Conservation (phyloP, 2,329 filamentous ascomycete genomes). For the Byssochlamys sp. region DNA sequence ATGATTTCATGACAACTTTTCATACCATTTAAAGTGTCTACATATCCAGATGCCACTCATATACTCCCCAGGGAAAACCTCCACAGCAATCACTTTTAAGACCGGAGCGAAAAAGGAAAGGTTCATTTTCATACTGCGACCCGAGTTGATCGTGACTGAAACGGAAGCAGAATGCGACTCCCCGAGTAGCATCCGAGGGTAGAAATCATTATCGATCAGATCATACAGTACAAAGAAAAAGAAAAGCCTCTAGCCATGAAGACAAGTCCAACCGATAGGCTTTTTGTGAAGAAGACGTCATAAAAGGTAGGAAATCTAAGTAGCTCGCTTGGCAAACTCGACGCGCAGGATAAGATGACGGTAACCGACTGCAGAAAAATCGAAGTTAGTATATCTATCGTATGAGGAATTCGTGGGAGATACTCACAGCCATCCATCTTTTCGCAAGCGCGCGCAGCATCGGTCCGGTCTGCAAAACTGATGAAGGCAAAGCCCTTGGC, state of each 20-base stretch:
- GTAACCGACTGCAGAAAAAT: conserved; percentile 35
- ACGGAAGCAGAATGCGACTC: conserved; percentile 22
- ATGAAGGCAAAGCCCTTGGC: conserved; percentile 99
- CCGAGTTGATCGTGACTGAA: conserved; percentile 12
- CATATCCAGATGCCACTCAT: neutral
- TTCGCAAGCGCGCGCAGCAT: conserved; percentile 84
- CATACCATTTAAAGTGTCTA: neutral
- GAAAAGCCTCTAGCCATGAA: conserved; percentile 17
- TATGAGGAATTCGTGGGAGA: neutral
- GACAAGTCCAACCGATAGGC: conserved; percentile 22
- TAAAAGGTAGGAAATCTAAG: conserved; percentile 22
- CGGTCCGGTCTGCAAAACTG: conserved; percentile 80
- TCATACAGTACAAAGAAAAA: conserved; percentile 29
- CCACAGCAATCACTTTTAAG: neutral
- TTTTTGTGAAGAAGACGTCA: conserved; percentile 18
- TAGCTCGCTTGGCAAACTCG: conserved; percentile 42
- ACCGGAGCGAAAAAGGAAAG: neutral
- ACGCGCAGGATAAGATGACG: conserved; percentile 45
- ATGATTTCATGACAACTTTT: neutral
- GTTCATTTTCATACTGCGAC: conserved; percentile 1
- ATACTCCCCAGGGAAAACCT: neutral
- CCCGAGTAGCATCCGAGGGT: conserved; percentile 16
- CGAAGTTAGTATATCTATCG: conserved; percentile 15
- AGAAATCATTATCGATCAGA: conserved; percentile 30
- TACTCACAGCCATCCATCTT: conserved; percentile 88